Evolutionary conservation across 2,329 filamentous ascomycete species (phyloP), one percentile per base, ranked within the genome.

Genomic region (Ascochyta pisi): DNA sequence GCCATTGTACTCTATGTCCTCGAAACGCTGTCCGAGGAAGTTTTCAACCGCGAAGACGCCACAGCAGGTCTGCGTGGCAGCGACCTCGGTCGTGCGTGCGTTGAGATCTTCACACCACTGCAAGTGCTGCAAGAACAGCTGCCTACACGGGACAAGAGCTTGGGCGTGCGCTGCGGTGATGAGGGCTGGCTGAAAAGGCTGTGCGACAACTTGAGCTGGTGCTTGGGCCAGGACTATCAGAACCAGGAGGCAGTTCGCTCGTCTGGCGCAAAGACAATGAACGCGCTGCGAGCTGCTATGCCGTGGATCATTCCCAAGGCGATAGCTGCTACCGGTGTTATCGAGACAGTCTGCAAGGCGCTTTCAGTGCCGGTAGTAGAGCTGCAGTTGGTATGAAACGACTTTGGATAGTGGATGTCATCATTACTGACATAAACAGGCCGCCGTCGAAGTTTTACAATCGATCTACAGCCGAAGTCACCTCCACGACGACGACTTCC

Each of bases 1-100:
- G 90, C 95, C 72, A 85, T 98, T 51, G 93, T 97, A 29, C 83
- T 99, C 31, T 89, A 89, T 57, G 86, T 98, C 40, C 83, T 99
- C 46, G 95, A 98, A 78, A 93, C 89, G 16, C 82, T 99, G 31
- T 96, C 94, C 3, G 95, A 98, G 65, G 95, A 98, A 74, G 87
- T 97, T 47, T 96, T 98, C 78, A 91, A 90, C 64, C 87, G 91
- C 33, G 95, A 98, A 70, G 95, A 98, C 76, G 84, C 90, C 2
- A 88, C 92, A 4, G 92, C 94, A 13, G 89, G 90, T 15, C 80
- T 96, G 67, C 87, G 94, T 61, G 91, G 94, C 71, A 89, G 88
- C 47, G 86, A 91, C 51, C 84, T 99, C 59, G 96, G 92, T 72
- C 90, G 92, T 73, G 91, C 91, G 10, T 90, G 95, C 69, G 91